These are phyloP conservation scores for Phytophthora pini DNA, from an alignment of 352 stramenopile genomes.

Conservation along the genomic window DNA sequence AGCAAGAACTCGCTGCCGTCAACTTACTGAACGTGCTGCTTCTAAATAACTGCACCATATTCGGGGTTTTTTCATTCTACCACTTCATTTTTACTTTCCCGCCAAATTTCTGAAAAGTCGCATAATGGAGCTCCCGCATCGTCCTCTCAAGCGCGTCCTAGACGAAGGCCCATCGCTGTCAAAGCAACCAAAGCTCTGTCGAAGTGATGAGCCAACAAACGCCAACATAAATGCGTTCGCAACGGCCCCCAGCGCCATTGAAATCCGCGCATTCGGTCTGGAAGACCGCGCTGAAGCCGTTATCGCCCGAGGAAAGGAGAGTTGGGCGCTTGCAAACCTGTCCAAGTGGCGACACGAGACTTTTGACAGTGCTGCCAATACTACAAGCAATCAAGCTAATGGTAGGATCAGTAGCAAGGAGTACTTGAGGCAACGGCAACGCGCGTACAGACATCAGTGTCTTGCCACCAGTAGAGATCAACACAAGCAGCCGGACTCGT, in stretches of 20 bases:
- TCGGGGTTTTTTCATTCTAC: slow-evolving; percentile 23
- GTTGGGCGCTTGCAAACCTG: slow-evolving; percentile 68
- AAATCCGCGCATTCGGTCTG: slow-evolving; percentile 74
- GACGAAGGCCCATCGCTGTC: slow-evolving; percentile 4
- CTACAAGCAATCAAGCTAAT: slow-evolving; percentile 1
- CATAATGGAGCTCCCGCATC: slow-evolving; percentile 9
- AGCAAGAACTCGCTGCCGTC: too few relatives aligned
- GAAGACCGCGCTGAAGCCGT: slow-evolving; percentile 82
- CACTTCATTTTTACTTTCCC: slow-evolving; percentile 5
- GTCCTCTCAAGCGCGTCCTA: slow-evolving; percentile 25
- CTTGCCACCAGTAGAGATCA: slow-evolving; percentile 29
- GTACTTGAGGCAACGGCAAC: slow-evolving; percentile 75
- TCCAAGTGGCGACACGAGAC: slow-evolving; percentile 73
- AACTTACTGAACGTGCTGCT: slow-evolving; percentile 61
- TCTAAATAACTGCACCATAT: slow-evolving; percentile 10
- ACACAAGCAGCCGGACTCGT: slow-evolving; percentile 14
- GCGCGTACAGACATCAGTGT: slow-evolving; percentile 74
- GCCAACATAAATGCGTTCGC: slow-evolving; percentile 8
- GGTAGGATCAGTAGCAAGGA: slow-evolving; percentile 35
- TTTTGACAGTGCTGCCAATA: slow-evolving; percentile 18
- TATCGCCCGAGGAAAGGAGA: slow-evolving; percentile 51
- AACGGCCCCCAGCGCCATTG: slow-evolving; percentile 37
- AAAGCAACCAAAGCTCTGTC: slow-evolving; percentile 11
- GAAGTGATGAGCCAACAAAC: neutral
- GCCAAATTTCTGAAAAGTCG: slow-evolving; percentile 17